phyloP scores from a whole-genome alignment of 2,329 filamentous ascomycete genomes.

The Clonostachys chloroleuca region DNA sequence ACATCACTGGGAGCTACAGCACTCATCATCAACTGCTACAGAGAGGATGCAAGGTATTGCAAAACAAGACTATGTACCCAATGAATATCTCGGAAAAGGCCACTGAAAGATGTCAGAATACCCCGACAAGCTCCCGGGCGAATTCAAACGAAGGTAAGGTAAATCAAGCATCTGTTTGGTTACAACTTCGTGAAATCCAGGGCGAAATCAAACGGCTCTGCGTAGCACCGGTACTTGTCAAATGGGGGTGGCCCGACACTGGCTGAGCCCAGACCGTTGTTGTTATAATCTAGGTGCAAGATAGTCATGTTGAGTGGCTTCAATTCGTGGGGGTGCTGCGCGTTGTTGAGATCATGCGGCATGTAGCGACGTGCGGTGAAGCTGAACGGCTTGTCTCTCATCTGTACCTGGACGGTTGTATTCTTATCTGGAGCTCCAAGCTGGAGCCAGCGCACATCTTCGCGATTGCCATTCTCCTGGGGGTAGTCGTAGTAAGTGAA shows the following conservation, averaged over 20 bases:
- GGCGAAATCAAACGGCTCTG: slow-evolving; percentile 15
- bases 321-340: slow-evolving; percentile 43
- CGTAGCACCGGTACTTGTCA: slow-evolving; percentile 6
- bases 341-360: slow-evolving; percentile 25
- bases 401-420: background rate
- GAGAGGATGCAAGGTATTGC: too few relatives aligned
- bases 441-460: slow-evolving; percentile 39
- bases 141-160: too few relatives aligned
- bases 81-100: too few relatives aligned
- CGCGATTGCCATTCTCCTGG: slow-evolving; percentile 48
- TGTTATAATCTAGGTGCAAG: slow-evolving; percentile 32
- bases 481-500: slow-evolving; percentile 45
- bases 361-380: slow-evolving; percentile 39
- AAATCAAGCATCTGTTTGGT: background rate
- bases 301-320: slow-evolving; percentile 29
- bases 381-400: slow-evolving; percentile 4
- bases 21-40: too few relatives aligned
- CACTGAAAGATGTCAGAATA: too few relatives aligned
- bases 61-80: too few relatives aligned
- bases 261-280: slow-evolving; percentile 37
- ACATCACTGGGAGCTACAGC: too few relatives aligned
- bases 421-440: slow-evolving; percentile 1
- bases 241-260: slow-evolving; percentile 31
- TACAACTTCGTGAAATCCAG: slow-evolving; percentile 5
- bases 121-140: too few relatives aligned